A percentile compares a stretch with the other conserved stretches of the same genome.
These are phyloP conservation scores for Knufia fluminis DNA, from an alignment of 2,329 filamentous ascomycete genomes.

Conservation along the genomic window DNA sequence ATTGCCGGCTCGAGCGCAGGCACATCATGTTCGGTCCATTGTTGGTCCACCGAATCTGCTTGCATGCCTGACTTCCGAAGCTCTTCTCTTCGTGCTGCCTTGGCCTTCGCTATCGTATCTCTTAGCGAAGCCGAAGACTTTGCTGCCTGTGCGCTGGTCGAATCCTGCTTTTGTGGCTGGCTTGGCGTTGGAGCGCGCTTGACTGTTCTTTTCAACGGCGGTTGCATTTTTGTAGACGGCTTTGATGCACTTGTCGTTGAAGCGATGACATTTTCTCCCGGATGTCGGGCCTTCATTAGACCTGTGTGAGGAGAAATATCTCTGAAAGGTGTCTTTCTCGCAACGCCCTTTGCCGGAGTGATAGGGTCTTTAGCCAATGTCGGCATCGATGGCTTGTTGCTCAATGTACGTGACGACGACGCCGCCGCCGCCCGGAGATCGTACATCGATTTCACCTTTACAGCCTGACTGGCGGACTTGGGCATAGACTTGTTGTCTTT, in stretches of 20 bases:
- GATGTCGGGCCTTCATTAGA: slow-evolving; percentile 13
- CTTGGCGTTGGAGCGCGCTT: not conserved
- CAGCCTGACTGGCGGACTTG: not conserved
- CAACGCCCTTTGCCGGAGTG: not conserved
- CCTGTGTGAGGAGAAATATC: not conserved
- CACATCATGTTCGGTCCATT: not conserved
- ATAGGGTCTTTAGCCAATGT: slow-evolving; percentile 14
- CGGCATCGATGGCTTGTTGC: slow-evolving; percentile 12
- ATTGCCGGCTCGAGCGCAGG: not conserved
- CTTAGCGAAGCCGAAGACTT: slow-evolving; percentile 75
- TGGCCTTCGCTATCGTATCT: slow-evolving; percentile 87
- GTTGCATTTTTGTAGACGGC: not conserved
- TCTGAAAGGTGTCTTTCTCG: not conserved
- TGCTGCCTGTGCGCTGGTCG: slow-evolving; percentile 28
- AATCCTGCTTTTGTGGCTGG: not conserved
- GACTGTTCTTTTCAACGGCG: not conserved
- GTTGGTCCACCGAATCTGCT: not conserved
- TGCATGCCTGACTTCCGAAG: slow-evolving; percentile 12
- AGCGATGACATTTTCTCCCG: slow-evolving; percentile 15
- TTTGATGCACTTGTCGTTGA: not conserved
- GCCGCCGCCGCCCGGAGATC: not conserved
- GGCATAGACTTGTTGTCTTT: not conserved
- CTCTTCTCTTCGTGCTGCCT: slow-evolving; percentile 40
- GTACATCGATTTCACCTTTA: slow-evolving; percentile 9
- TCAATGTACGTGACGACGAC: slow-evolving; percentile 6